Percentiles rank a stretch among this genome's conserved stretches.
Conservation (phyloP, 164 flowering plant species). For the Chloranthus sessilifolius region DNA sequence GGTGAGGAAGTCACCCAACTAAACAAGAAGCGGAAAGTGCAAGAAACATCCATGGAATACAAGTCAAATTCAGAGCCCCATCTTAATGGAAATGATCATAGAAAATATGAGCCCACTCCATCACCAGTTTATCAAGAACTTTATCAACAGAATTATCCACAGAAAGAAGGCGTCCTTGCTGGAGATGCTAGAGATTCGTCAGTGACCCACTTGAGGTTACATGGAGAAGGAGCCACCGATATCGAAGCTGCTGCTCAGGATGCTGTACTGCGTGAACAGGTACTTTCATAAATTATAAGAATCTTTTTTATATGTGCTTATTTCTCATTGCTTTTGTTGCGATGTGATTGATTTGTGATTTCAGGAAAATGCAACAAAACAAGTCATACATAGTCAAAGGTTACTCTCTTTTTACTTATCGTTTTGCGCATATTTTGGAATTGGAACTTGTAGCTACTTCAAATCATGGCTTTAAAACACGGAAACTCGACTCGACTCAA, state of each 20-base stretch:
- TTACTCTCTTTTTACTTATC: conserved; percentile 16
- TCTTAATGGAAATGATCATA: conserved; percentile 4
- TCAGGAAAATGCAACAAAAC: conserved; percentile 77
- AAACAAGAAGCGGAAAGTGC: conserved; percentile 14
- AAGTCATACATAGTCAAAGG: conserved; percentile 70
- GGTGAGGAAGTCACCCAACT: conserved; percentile 11
- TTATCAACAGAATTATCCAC: not conserved
- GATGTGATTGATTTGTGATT: not conserved
- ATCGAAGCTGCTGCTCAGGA: conserved; percentile 66
- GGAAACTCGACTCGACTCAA: no score
- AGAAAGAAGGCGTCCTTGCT: conserved; percentile 4
- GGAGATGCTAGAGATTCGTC: conserved; percentile 11
- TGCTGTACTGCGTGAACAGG: conserved; percentile 81
- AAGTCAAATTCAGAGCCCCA: conserved; percentile 6
- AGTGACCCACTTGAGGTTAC: conserved; percentile 10
- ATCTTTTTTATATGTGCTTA: not conserved
- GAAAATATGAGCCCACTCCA: not conserved
- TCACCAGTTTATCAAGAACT: conserved; percentile 1
- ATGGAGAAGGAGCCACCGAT: conserved; percentile 20
- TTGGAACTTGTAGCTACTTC: not conserved
- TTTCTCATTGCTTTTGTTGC: not conserved
- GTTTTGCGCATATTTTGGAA: not conserved
- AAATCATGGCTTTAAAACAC: no score
- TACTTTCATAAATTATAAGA: no score
- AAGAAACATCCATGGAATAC: conserved; percentile 12